A percentile compares a stretch with the other conserved stretches of the same genome.
Conservation (phyloP, 495 filamentous ascomycete species). For the Aspergillus indologenus region DNA sequence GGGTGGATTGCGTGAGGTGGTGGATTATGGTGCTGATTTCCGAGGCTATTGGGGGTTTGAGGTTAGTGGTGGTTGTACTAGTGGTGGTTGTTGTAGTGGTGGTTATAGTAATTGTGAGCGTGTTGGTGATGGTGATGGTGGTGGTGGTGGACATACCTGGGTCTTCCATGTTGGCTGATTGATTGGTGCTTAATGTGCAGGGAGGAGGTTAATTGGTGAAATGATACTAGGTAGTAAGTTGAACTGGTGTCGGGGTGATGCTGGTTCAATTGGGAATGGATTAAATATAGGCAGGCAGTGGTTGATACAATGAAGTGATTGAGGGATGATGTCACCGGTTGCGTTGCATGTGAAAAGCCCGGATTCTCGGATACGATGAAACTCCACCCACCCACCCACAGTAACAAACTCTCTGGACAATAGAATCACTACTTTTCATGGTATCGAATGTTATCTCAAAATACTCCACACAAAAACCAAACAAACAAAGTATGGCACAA, state of each 20-base stretch:
- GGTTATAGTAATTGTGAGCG: neutral
- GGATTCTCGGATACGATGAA: neutral
- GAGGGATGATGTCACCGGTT: slow-evolving; percentile 4
- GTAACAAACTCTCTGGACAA: neutral
- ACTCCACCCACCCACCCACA: no score
- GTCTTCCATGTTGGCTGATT: slow-evolving; percentile 33
- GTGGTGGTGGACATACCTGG: slow-evolving; percentile 28
- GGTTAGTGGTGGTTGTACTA: slow-evolving; percentile 6
- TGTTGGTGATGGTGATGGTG: neutral
- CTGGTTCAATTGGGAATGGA: neutral
- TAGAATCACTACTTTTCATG: slow-evolving; percentile 1
- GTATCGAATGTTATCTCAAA: slow-evolving; percentile 9
- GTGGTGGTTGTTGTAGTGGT: neutral
- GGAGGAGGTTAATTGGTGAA: no score
- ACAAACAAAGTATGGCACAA: neutral
- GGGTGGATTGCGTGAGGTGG: slow-evolving; percentile 61
- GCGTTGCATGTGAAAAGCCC: slow-evolving; percentile 2
- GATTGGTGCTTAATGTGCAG: no score
- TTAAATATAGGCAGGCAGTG: neutral
- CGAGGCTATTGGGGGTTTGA: slow-evolving; percentile 27
- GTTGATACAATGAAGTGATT: neutral
- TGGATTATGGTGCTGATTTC: slow-evolving; percentile 64
- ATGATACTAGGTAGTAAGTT: no score
- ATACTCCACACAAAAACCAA: neutral
- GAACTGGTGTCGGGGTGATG: neutral